Base-by-base conservation (phyloP, 1,284 basidiomycete species). In the Puccinia triticina region DNA sequence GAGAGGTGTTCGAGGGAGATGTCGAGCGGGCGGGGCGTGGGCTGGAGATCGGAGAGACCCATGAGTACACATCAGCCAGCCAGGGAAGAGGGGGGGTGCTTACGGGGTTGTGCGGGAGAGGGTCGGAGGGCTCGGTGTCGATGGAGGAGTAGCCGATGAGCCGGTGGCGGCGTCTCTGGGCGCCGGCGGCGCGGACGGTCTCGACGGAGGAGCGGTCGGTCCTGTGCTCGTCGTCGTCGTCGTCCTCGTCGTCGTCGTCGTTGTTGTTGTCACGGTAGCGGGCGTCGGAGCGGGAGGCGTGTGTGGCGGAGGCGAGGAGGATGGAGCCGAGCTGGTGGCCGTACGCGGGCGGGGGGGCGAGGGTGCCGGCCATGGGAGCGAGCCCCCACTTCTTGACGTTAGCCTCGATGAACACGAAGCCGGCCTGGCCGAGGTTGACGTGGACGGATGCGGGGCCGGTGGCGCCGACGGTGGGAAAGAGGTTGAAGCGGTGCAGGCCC, bases 341-440 rank as follows among this genome's bases (percentile, higher is more conserved):
- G 87, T 98, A 98, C 0, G 96, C 94, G 1, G 95, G 95, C 29
- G 95, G 95, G 37, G 95, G 95, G 0, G 96, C 95, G 12, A 98
- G 90, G 0, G 96, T 98, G 59, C 95, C 95, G 23, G 94, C 92
- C 88, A 94, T 96, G 8, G 95, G 95, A 34, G 96, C 95, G 53
- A 98, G 88, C 32, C 95, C 95, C 96, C 95, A 98, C 87, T 97
- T 97, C 90, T 98, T 98, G 83, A 98, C 96, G 86, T 98, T 97
- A 48, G 95, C 95, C 88, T 98, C 95, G 85, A 98, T 97, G 85
- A 96, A 98, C 55, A 98, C 95, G 86, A 98, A 98, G 1, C 95
- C 95, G 21, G 94, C 92, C 87, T 98, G 95, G 18, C 95, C 96
- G 23, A 98, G 90, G 87, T 98, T 98, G 86, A 97, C 93, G 85